These are phyloP conservation scores for Rhypophila decipiens DNA, from an alignment of 495 filamentous ascomycete species.

Conservation along the genomic window DNA sequence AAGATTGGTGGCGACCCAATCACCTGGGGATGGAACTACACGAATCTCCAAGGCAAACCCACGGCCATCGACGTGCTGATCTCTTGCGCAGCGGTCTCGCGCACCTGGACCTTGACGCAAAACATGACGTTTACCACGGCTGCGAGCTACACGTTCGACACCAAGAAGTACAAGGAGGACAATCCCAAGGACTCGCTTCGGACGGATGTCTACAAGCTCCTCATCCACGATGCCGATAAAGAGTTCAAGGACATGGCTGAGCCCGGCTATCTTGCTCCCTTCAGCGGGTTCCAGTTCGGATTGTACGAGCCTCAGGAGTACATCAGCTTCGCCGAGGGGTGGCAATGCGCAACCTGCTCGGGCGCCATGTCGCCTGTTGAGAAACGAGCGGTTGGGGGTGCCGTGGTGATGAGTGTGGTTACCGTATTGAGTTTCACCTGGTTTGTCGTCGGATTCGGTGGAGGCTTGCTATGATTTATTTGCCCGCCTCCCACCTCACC, in stretches of 20 bases:
- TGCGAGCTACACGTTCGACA: constrained; percentile 67
- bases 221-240: constrained; percentile 69
- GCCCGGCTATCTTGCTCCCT: constrained; percentile 67
- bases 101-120: constrained; percentile 45
- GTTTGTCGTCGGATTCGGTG: constrained; percentile 72
- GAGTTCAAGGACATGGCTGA: constrained; percentile 54
- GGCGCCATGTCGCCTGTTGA: constrained; percentile 60
- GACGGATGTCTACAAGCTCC: constrained; percentile 74
- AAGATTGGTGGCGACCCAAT: constrained; percentile 73
- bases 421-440: constrained; percentile 83
- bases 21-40: constrained; percentile 95
- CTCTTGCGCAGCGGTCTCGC: constrained; percentile 52
- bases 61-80: constrained; percentile 76
- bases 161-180: constrained; percentile 56
- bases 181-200: constrained; percentile 54
- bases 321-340: constrained; percentile 51
- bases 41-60: constrained; percentile 70
- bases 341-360: constrained; percentile 64
- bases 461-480: constrained; percentile 44
- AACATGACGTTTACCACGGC: constrained; percentile 45
- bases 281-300: constrained; percentile 62
- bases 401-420: constrained; percentile 65
- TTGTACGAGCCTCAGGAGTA: constrained; percentile 72
- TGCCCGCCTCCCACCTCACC: no score
- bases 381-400: constrained; percentile 60